Evolutionary conservation across 345 rosid species (phyloP).

Genomic region (Populus tremula): DNA sequence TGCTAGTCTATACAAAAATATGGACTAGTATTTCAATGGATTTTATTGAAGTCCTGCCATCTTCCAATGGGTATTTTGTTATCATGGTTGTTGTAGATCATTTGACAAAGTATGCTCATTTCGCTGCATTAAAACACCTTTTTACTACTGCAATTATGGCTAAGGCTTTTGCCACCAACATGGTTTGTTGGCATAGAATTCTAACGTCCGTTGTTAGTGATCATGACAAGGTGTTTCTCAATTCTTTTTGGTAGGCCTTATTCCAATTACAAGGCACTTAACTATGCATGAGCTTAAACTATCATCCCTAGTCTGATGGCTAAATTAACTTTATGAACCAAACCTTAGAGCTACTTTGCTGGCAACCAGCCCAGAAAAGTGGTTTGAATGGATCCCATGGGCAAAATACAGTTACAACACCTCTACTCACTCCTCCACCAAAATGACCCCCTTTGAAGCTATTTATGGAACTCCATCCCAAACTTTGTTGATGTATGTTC

Average conservation of each 20-base stretch:
- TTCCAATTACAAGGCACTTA: not conserved
- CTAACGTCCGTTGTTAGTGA: not conserved
- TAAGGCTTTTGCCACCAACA: not conserved
- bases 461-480: not conserved
- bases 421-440: not conserved
- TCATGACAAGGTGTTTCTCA: not conserved
- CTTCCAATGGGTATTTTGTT: not conserved
- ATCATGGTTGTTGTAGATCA: not conserved
- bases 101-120: not conserved
- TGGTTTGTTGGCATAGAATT: not conserved
- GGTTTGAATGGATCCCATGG: not conserved
- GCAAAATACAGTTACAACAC: slow-evolving; percentile 1
- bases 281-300: not conserved
- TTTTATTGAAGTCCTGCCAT: not conserved
- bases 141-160: not conserved
- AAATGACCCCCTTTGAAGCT: not conserved
- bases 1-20: accelerated
- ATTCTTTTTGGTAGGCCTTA: not conserved
- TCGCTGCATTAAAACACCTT: not conserved
- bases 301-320: not conserved
- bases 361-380: accelerated
- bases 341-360: not conserved
- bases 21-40: not conserved
- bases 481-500: not conserved
- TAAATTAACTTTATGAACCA: not conserved